Evolutionary conservation across 345 rosid genomes (phyloP).

Genomic region (Noccaea bulbosa): DNA sequence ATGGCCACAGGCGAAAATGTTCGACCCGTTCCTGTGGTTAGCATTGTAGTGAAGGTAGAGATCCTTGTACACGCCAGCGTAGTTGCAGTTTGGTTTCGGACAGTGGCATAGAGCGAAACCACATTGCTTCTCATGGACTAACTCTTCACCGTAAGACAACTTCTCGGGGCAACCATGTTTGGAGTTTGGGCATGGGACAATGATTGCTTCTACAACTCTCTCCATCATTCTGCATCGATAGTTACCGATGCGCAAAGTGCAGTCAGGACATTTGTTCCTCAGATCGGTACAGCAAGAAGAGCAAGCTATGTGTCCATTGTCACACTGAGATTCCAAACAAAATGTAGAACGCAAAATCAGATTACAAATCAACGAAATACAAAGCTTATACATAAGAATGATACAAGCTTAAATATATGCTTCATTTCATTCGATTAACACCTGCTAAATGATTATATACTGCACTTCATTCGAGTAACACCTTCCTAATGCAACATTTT

Average conservation of each 20-base stretch:
- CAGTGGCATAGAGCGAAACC: background rate
- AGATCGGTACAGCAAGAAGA: background rate
- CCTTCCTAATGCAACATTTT: background rate
- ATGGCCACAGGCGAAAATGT: background rate
- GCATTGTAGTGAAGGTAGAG: slow-evolving; percentile 1
- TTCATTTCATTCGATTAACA: background rate
- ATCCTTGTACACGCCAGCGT: background rate
- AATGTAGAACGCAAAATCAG: no score
- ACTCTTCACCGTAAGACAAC: background rate
- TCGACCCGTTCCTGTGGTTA: background rate
- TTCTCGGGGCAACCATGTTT: background rate
- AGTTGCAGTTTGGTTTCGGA: no score
- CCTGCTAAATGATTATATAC: no score
- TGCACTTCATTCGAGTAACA: background rate
- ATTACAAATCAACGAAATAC: no score
- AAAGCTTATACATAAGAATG: no score
- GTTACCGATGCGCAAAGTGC: background rate
- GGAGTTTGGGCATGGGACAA: background rate
- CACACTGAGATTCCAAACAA: background rate
- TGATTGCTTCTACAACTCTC: background rate
- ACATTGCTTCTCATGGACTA: background rate
- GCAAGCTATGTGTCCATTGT: slow-evolving; percentile 25
- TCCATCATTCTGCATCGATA: background rate
- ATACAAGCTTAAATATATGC: no score
- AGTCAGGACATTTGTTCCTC: background rate